phyloP scores from a whole-genome alignment of 805 yeast species.

The Lachancea waltii region DNA sequence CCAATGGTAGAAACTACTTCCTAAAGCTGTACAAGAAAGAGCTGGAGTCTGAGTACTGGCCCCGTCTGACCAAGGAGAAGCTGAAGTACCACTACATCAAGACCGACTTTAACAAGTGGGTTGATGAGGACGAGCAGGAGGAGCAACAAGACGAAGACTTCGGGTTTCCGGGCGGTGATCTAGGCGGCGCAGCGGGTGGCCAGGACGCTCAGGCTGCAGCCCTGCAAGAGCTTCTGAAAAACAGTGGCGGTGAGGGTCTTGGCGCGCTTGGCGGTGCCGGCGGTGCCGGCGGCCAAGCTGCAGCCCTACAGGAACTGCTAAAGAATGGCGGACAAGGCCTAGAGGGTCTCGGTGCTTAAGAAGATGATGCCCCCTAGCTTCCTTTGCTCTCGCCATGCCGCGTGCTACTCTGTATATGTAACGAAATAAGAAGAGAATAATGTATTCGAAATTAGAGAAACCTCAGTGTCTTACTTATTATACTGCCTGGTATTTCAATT shows the following conservation, averaged over 20 bases:
- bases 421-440: not conserved
- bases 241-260: conserved; percentile 7
- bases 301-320: conserved; percentile 8
- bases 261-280: conserved; percentile 7
- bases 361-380: too few relatives aligned
- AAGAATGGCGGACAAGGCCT: conserved; percentile 8
- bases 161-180: conserved; percentile 27
- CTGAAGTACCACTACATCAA: conserved; percentile 70
- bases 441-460: not conserved
- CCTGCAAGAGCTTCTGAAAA: conserved; percentile 6
- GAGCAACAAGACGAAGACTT: conserved; percentile 44
- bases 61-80: conserved; percentile 86
- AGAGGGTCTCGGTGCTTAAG: not conserved
- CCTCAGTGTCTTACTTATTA: conserved; percentile 12
- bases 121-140: conserved; percentile 96
- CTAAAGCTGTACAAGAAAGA: conserved; percentile 66
- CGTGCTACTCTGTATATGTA: not conserved
- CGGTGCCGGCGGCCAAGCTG: conserved; percentile 4
- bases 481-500: conserved; percentile 52
- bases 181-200: conserved; percentile 36
- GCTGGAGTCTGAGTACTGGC: conserved; percentile 79
- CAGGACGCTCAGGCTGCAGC: conserved; percentile 19
- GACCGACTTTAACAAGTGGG: conserved; percentile 97
- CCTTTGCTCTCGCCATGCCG: not conserved
- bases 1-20: conserved; percentile 51